Evolutionary conservation across 2,329 filamentous ascomycete species (phyloP).

Genomic region (Ophiostoma perfectum): DNA sequence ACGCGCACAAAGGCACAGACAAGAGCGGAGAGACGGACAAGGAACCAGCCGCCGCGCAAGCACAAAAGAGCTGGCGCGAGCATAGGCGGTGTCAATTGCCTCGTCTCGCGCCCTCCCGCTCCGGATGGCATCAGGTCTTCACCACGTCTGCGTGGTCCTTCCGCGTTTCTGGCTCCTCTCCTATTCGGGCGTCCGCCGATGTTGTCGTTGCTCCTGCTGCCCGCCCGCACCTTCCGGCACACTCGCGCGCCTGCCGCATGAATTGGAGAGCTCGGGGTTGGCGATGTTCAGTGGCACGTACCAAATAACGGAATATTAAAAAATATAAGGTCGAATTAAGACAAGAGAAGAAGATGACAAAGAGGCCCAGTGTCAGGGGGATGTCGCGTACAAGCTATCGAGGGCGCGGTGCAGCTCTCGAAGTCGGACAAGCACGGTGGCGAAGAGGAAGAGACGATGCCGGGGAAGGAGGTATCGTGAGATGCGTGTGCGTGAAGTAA

Average conservation of each 20-base stretch:
- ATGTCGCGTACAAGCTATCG: slow-evolving; percentile 20
- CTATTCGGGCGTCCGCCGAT: no score
- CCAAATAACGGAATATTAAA: slow-evolving; percentile 19
- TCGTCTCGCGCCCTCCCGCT: not conserved
- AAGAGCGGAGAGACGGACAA: no score
- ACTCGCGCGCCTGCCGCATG: not conserved
- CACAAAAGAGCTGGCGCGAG: not conserved
- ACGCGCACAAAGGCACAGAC: no score
- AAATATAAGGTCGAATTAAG: slow-evolving; percentile 17
- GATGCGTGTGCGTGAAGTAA: slow-evolving; percentile 14
- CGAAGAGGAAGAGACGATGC: slow-evolving; percentile 13
- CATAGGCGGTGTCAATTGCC: not conserved
- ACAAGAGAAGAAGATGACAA: slow-evolving; percentile 15
- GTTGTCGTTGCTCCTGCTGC: not conserved
- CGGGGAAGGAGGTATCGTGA: slow-evolving; percentile 20
- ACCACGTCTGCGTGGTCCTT: not conserved
- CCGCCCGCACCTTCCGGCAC: not conserved
- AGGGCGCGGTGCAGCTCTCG: slow-evolving; percentile 18
- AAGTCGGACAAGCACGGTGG: slow-evolving; percentile 18
- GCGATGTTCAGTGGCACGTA: slow-evolving; percentile 20
- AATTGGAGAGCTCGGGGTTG: not conserved
- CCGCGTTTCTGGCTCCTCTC: not conserved
- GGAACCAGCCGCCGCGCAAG: not conserved
- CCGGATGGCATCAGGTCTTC: not conserved
- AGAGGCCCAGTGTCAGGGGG: slow-evolving; percentile 13